Base-by-base conservation (phyloP, 2,329 filamentous ascomycete species). In the Aphanoascus verrucosus region DNA sequence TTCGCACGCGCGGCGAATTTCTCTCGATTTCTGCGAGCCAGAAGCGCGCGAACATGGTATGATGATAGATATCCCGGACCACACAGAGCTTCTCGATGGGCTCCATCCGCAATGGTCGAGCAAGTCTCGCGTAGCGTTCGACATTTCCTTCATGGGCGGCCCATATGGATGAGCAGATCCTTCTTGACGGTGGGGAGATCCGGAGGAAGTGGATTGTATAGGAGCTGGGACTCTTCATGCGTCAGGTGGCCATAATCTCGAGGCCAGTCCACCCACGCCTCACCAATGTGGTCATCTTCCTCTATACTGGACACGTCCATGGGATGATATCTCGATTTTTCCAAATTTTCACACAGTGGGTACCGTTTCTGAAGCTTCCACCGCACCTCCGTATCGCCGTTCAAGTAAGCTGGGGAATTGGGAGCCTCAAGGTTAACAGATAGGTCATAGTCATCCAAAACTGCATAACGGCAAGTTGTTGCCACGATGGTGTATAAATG, bases 131-230 rank as follows among this genome's bases (percentile, higher is more conserved):
- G 40, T 72, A 74, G 2, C 70, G 65, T 43, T 74, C 70, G 5
- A 73, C 55, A 17, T 74, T 63, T 1, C 71, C 70, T 0, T 62
- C 54, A 19, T 66, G 72, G 0, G 69, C 70, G 0, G 71, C 68
- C n/a, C 49, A 67, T 62, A 3, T 62, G 56, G 11, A 73, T 69
- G 0, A 73, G 60, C 0, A 69, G 34, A 42, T 70, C 64, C 47
- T 74, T 74, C 34, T 71, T 61, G 2, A 66, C 55, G 0, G 60
- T 55, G 1, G 70, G 71, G 7, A 73, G 61, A 51, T 73, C 64
- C 0, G 31, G 19, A 0, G 69, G 71, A 0, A 73, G 59, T 1
- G 68, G 68, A 5, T 40, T 41, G 6, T 60, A 61, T 0, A 70
- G 50, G 1, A 68, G 58, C 8, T 52, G 35, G 2, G 55, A 35